Conservation (phyloP, 305 asterid genomes). For the Solanum hybrid region DNA sequence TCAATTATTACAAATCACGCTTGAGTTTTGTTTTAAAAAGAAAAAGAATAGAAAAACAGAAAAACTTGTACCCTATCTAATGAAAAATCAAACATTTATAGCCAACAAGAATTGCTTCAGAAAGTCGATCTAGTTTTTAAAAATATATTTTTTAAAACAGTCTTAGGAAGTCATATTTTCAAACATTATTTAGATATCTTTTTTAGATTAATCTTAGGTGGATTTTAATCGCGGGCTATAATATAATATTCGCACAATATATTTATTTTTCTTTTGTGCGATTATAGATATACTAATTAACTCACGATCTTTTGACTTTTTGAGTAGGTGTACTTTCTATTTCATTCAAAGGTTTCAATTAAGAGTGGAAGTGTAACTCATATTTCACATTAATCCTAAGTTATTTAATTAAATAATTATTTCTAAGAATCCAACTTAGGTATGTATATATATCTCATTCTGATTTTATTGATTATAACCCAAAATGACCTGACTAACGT, state of each 20-base stretch:
- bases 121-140: too few relatives aligned
- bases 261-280: background rate
- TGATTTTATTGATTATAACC: background rate
- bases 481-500: background rate
- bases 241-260: background rate
- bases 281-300: background rate
- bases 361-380: background rate
- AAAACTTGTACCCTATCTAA: background rate
- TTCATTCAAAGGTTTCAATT: background rate
- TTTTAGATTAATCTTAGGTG: too few relatives aligned
- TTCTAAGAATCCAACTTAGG: background rate
- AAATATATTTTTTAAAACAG: too few relatives aligned
- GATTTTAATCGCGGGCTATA: background rate
- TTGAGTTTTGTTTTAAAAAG: too few relatives aligned
- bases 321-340: background rate
- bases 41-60: too few relatives aligned
- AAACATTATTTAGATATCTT: too few relatives aligned
- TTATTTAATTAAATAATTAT: background rate
- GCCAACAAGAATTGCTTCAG: background rate
- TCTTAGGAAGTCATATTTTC: background rate
- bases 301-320: background rate
- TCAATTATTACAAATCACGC: background rate
- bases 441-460: background rate
- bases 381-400: background rate
- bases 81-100: too few relatives aligned